Base-by-base conservation (phyloP, 2,329 filamentous ascomycete species). In the Pseudogymnoascus sp. region DNA sequence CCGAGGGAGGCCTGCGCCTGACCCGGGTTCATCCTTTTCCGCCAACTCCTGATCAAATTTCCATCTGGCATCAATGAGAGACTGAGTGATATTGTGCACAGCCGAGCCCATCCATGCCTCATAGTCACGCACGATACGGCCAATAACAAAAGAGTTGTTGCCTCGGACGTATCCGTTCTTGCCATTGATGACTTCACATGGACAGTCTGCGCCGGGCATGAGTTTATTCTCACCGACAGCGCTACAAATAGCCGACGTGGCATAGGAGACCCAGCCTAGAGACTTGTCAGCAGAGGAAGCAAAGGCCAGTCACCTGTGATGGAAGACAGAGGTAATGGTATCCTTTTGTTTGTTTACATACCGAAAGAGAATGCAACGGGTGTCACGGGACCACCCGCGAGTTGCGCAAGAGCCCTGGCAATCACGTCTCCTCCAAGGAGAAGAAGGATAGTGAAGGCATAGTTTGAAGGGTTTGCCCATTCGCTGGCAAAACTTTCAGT, bases 91-190 rank as follows among this genome's bases (percentile, higher is more conserved):
- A 55, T 58, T 59, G 18, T 52, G 39, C 18, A 68, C 61, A 21
- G 60, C 58, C 18, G 57, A 57, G 23, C 66, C 26, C 15, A 63
- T 66, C 69, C 70, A 73, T 33, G 56, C 60, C 9, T 76, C 72
- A 33, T 71, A 73, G 63, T 78, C 75, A 23, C 75, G 67, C 5
- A 77, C 61, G 0, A 78, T 67, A 0, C 76, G 68, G 0, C 74
- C 75, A 8, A 79, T 64, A 3, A 77, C 66, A 75, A 75, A 79
- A 18, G 66, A 71, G 10, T 67, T 66, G 59, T 77, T 78, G 2
- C 70, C 67, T 1, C 74, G 68, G 4, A 66, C 65, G 61, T 74
- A 73, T 0, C 75, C 72, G 13, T 64, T 73, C 18, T 67, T 63
- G 5, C 64, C 65, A 61, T 75, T 75, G 56, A 76, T 71, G 15